Percentiles rank a stretch among this genome's conserved stretches.
phyloP scores from a whole-genome alignment of 1,284 basidiomycete genomes.

The Cryptococcus sp. region DNA sequence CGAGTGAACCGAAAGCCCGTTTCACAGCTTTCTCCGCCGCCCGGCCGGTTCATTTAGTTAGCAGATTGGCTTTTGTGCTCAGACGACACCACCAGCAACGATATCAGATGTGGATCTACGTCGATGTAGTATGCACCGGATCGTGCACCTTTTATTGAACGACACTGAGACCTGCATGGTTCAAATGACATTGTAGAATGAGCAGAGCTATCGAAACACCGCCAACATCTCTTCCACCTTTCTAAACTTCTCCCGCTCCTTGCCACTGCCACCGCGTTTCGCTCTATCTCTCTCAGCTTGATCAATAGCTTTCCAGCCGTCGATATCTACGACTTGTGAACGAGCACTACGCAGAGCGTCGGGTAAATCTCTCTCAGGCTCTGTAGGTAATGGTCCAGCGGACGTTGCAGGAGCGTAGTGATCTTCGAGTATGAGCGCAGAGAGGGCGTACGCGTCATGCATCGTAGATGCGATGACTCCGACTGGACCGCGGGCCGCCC shows the following conservation, averaged over 20 bases:
- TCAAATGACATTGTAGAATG: not conserved
- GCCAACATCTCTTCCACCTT: conserved; percentile 63
- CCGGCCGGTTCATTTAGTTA: too few relatives aligned
- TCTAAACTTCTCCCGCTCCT: conserved; percentile 51
- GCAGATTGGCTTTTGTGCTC: too few relatives aligned
- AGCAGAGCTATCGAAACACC: conserved; percentile 22
- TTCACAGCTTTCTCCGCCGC: too few relatives aligned
- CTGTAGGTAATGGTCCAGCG: conserved; percentile 6
- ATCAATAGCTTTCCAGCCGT: conserved; percentile 48
- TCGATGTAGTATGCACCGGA: too few relatives aligned
- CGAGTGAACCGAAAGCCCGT: too few relatives aligned
- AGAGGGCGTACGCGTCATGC: conserved; percentile 77
- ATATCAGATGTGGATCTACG: too few relatives aligned
- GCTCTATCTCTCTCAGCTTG: conserved; percentile 30
- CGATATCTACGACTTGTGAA: conserved; percentile 37
- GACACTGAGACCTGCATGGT: too few relatives aligned
- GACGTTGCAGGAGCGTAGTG: conserved; percentile 19
- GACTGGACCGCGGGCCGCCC: conserved; percentile 87
- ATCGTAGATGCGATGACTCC: conserved; percentile 94
- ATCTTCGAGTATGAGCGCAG: conserved; percentile 40
- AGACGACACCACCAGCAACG: too few relatives aligned
- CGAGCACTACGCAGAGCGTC: conserved; percentile 27
- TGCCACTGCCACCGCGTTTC: conserved; percentile 27
- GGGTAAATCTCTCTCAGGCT: conserved; percentile 34
- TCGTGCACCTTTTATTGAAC: too few relatives aligned